Evolutionary conservation across 805 yeast species (phyloP).

Genomic region (Saccharomycopsis selenospora): DNA sequence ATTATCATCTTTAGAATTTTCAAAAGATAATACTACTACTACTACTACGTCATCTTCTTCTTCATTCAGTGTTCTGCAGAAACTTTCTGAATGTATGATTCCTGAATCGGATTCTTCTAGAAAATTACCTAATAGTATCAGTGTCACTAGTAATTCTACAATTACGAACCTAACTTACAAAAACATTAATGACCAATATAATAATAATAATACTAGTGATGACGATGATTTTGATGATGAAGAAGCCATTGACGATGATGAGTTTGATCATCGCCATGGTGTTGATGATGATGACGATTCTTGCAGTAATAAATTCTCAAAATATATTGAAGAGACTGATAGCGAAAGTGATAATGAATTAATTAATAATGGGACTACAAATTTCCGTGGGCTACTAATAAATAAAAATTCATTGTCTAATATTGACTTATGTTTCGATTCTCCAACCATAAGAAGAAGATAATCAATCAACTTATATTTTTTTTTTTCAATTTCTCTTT

Average conservation of each 20-base stretch:
- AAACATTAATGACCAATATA: not conserved
- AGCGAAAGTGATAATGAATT: slow-evolving; percentile 12
- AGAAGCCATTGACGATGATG: slow-evolving; percentile 6
- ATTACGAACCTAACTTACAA: not conserved
- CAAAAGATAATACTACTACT: no score
- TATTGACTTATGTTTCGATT: slow-evolving; percentile 12
- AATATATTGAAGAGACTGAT: slow-evolving; percentile 11
- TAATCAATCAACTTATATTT: not conserved
- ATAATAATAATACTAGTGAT: not conserved
- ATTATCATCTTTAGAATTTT: no score
- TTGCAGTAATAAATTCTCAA: slow-evolving; percentile 7
- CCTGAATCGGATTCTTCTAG: slow-evolving; percentile 7
- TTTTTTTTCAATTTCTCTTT: not conserved
- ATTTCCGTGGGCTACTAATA: not conserved
- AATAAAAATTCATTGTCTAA: slow-evolving; percentile 8
- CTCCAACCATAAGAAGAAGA: slow-evolving; percentile 10
- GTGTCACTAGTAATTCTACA: not conserved
- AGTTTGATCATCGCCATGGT: no score
- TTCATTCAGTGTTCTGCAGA: not conserved
- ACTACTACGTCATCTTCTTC: not conserved
- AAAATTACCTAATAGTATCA: not conserved
- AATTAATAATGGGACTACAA: not conserved
- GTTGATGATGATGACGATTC: slow-evolving; percentile 10
- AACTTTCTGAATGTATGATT: slow-evolving; percentile 2
- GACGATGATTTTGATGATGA: slow-evolving; percentile 14